phyloP scores from a whole-genome alignment of 1,139 yeast species.

The Zygoascus sp. region DNA sequence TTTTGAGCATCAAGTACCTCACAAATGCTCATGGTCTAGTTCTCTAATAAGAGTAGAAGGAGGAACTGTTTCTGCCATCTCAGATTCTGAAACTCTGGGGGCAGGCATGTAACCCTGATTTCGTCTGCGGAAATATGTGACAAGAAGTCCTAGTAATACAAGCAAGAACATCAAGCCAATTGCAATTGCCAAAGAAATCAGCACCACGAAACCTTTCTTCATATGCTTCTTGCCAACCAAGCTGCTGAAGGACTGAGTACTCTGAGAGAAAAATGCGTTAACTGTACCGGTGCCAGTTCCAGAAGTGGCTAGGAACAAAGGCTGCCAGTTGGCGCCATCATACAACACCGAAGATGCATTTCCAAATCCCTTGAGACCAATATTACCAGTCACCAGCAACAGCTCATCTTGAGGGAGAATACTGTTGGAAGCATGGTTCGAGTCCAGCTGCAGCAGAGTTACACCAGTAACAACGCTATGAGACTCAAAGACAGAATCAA shows the following conservation, averaged over 20 bases:
- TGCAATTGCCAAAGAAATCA: slow-evolving; percentile 84
- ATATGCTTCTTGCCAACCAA: slow-evolving; percentile 25
- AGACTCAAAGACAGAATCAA: slow-evolving; percentile 37
- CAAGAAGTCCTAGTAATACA: slow-evolving; percentile 57
- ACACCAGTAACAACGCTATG: slow-evolving; percentile 32
- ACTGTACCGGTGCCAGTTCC: slow-evolving; percentile 28
- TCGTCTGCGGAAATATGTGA: slow-evolving; percentile 48
- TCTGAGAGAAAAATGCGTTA: slow-evolving; percentile 27
- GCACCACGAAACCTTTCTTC: slow-evolving; percentile 74
- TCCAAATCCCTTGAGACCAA: slow-evolving; percentile 52
- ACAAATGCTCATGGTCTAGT: slow-evolving; percentile 36
- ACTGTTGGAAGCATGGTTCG: slow-evolving; percentile 33
- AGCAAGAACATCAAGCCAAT: slow-evolving; percentile 70
- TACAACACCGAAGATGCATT: slow-evolving; percentile 61
- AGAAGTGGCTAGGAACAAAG: slow-evolving; percentile 48
- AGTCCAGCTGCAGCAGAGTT: slow-evolving; percentile 33
- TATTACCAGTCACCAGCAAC: slow-evolving; percentile 59
- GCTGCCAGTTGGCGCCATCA: slow-evolving; percentile 70
- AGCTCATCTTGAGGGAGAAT: slow-evolving; percentile 45
- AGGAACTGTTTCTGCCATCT: slow-evolving; percentile 63
- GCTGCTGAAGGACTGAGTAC: slow-evolving; percentile 21
- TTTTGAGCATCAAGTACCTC: too few species aligned
- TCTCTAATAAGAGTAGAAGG: slow-evolving; percentile 60
- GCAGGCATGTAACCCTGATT: slow-evolving; percentile 40
- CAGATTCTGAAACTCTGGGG: slow-evolving; percentile 58